These are phyloP conservation scores for Brassica carinata DNA, from an alignment of 345 rosid species.

Conservation along the genomic window DNA sequence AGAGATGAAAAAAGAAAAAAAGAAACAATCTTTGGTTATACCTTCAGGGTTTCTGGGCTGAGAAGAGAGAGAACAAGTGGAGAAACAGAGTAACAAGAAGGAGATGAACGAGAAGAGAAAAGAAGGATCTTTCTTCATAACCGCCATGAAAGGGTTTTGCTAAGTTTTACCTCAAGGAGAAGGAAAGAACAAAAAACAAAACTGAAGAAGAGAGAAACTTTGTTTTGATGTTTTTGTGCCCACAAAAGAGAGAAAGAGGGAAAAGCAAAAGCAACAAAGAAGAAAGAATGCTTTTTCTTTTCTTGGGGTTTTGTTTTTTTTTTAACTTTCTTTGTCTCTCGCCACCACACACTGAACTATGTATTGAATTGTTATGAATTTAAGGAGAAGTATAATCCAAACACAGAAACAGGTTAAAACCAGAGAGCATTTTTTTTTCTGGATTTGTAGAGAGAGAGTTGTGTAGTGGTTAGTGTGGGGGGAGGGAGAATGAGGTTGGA, in stretches of 20 bases:
- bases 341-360: slow-evolving; percentile 21
- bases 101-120: slow-evolving; percentile 35
- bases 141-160: slow-evolving; percentile 41
- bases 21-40: slow-evolving; percentile 10
- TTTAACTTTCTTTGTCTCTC: background rate
- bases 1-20: background rate
- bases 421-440: slow-evolving; percentile 3
- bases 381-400: background rate
- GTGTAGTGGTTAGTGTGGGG: slow-evolving; percentile 24
- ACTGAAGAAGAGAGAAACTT: slow-evolving; percentile 31
- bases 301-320: slow-evolving; percentile 32
- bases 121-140: slow-evolving; percentile 10
- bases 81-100: slow-evolving; percentile 39
- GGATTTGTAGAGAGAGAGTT: slow-evolving; percentile 11
- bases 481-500: slow-evolving; percentile 36
- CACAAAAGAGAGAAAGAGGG: background rate
- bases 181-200: background rate
- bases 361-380: slow-evolving; percentile 21
- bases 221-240: slow-evolving; percentile 44
- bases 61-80: slow-evolving; percentile 48
- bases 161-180: slow-evolving; percentile 12
- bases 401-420: background rate
- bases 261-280: slow-evolving; percentile 27
- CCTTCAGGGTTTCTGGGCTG: slow-evolving; percentile 94
- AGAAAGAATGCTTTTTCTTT: background rate